A percentile compares a stretch with the other conserved stretches of the same genome.
Evolutionary conservation across 345 rosid genomes (phyloP).

Genomic region (Eucalyptus tenuipes): DNA sequence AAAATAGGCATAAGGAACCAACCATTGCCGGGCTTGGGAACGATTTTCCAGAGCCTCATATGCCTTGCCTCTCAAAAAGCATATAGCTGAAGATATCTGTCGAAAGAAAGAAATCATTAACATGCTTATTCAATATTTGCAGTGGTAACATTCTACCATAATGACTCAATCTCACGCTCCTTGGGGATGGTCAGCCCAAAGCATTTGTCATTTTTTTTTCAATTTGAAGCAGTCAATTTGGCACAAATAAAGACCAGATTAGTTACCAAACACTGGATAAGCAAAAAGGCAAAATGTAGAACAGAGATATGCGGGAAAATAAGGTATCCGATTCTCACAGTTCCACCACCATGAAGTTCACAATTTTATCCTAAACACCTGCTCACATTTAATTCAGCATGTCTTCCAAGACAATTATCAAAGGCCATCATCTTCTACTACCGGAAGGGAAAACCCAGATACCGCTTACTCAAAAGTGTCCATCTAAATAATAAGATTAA

Average conservation of each 20-base stretch:
- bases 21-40: constrained; percentile 87
- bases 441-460: not conserved
- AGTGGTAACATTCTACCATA: not conserved
- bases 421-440: not conserved
- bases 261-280: not conserved
- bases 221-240: not conserved
- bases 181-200: not conserved
- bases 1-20: not conserved
- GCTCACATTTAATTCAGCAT: not conserved
- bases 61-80: constrained; percentile 90
- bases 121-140: not conserved
- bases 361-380: not conserved
- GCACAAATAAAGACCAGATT: not conserved
- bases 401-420: not conserved
- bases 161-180: not conserved
- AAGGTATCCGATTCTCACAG: not conserved
- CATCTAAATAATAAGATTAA: not conserved
- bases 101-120: not conserved
- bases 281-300: not conserved
- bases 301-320: not conserved
- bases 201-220: not conserved
- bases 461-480: not conserved
- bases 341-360: not conserved
- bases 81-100: constrained; percentile 86
- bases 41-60: constrained; percentile 89